Evolutionary conservation across 129 eudicot species (phyloP).

Genomic region (Arctium minus): DNA sequence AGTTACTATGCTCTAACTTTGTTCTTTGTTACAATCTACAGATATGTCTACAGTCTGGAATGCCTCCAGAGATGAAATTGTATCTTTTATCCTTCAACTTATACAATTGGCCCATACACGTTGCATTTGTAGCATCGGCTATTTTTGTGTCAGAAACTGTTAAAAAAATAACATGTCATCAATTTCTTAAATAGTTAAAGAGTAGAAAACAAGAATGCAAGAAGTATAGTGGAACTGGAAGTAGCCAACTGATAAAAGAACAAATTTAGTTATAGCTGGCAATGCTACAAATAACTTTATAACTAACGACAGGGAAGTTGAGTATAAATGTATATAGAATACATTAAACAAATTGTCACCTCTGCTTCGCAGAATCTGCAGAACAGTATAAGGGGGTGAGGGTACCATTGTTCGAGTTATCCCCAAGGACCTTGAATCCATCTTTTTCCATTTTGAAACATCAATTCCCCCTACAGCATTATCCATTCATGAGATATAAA

Average conservation of each 20-base stretch:
- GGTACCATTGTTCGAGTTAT: conserved; percentile 45
- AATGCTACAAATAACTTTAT: neutral
- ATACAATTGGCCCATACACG: neutral
- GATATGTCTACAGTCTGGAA: neutral
- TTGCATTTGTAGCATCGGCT: neutral
- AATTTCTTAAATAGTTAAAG: neutral
- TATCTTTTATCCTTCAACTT: neutral
- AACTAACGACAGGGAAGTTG: neutral
- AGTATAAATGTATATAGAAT: neutral
- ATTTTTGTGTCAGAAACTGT: neutral
- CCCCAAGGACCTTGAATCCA: conserved; percentile 67
- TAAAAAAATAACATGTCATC: neutral
- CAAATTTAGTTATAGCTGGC: neutral
- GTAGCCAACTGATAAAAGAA: neutral
- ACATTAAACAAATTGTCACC: conserved; percentile 38
- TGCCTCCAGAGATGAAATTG: neutral
- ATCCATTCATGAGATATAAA: neutral
- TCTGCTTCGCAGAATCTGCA: conserved; percentile 45
- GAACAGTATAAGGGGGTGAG: conserved; percentile 40
- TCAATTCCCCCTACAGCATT: conserved; percentile 32
- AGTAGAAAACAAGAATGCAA: neutral
- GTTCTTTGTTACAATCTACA: neutral
- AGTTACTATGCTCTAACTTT: neutral
- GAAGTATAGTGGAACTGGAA: neutral
- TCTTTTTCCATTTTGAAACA: conserved; percentile 52